phyloP scores from a whole-genome alignment of 176 grass and related monocot species.

The Musa acuminata region DNA sequence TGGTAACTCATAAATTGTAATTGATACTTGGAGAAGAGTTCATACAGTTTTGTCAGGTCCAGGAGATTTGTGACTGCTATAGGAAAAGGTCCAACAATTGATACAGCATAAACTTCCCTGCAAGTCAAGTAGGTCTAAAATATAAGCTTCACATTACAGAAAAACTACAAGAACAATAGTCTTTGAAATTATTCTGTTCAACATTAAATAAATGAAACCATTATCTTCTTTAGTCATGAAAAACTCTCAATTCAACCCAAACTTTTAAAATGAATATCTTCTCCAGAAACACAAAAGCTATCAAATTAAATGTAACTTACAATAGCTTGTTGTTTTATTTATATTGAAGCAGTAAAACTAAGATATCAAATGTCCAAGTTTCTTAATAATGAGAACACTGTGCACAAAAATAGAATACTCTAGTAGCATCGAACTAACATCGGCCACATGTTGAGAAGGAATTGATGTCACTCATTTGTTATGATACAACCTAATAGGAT shows the following conservation, averaged over 20 bases:
- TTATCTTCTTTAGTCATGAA: not conserved
- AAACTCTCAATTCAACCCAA: no score
- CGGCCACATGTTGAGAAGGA: no score
- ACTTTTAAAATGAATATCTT: not conserved
- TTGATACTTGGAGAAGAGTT: slow-evolving; percentile 12
- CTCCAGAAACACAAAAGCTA: not conserved
- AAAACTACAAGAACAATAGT: not conserved
- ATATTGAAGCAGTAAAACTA: not conserved
- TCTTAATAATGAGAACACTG: not conserved
- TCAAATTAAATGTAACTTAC: not conserved
- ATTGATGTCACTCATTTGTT: no score
- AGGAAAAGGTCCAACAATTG: slow-evolving; percentile 91
- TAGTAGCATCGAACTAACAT: no score
- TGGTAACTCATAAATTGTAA: not conserved
- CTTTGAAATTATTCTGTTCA: no score
- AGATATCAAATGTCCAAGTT: not conserved
- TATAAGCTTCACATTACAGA: not conserved
- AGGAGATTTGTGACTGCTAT: slow-evolving; percentile 94
- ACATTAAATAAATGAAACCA: not conserved
- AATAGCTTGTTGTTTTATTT: not conserved
- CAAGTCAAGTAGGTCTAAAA: slow-evolving; percentile 27
- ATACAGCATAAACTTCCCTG: slow-evolving; percentile 98
- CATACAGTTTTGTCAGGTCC: slow-evolving; percentile 94
- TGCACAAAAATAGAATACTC: no score
- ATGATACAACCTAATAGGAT: no score